Percentiles rank a stretch among this genome's conserved stretches.
Evolutionary conservation across 1,139 yeast species (phyloP).

Genomic region (Nakaseomyces kungkrabaensis): DNA sequence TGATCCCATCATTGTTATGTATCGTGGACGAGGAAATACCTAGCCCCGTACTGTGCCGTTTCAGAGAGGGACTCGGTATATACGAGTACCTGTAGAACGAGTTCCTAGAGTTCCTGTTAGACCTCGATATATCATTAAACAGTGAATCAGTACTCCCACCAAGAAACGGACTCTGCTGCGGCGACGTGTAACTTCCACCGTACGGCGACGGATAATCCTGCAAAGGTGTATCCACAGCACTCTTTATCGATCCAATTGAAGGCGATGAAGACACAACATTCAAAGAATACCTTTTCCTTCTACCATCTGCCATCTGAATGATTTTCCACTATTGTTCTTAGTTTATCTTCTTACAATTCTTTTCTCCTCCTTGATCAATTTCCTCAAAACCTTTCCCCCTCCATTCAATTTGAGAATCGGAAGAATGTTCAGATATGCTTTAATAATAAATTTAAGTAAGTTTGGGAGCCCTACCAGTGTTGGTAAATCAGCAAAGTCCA

Average conservation of each 20-base stretch:
- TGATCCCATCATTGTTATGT: slow-evolving; percentile 29
- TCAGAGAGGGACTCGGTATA: neutral
- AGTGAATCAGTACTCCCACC: neutral
- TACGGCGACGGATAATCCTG: slow-evolving; percentile 1
- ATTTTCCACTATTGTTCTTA: slow-evolving; percentile 3
- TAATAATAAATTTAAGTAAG: too few species aligned
- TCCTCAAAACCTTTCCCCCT: too few species aligned
- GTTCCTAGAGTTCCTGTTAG: neutral
- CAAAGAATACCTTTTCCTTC: slow-evolving; percentile 4
- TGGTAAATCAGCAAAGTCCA: too few species aligned
- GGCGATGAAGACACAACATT: slow-evolving; percentile 4
- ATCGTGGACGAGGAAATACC: slow-evolving; percentile 53
- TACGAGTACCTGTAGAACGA: neutral
- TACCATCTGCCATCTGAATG: neutral
- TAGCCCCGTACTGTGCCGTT: neutral
- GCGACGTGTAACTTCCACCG: neutral
- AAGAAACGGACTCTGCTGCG: neutral
- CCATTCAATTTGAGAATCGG: too few species aligned
- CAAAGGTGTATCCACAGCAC: neutral
- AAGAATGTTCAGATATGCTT: too few species aligned
- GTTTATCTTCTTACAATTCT: neutral
- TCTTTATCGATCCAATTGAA: neutral
- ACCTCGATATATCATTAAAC: neutral
- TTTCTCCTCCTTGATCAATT: neutral
- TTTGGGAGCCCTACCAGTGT: too few species aligned